These are phyloP conservation scores for Clonostachys byssicola DNA, from an alignment of 2,329 filamentous ascomycete genomes.

Conservation along the genomic window DNA sequence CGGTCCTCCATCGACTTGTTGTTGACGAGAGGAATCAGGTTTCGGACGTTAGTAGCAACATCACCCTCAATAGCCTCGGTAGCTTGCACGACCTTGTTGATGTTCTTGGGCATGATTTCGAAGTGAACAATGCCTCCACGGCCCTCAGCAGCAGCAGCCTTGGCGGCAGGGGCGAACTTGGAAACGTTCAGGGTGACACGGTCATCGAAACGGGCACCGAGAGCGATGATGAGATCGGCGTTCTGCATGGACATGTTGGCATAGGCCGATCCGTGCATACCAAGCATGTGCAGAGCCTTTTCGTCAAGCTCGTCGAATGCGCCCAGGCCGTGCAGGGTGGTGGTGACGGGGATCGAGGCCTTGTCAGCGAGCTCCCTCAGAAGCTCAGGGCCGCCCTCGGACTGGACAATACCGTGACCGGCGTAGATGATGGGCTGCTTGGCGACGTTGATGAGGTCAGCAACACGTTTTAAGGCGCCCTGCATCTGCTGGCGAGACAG, in stretches of 20 bases:
- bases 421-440: conserved; percentile 96
- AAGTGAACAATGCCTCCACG: conserved; percentile 96
- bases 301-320: conserved; percentile 89
- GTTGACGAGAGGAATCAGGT: conserved; percentile 70
- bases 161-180: conserved; percentile 88
- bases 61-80: conserved; percentile 95
- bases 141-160: conserved; percentile 75
- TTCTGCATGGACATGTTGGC: conserved; percentile 99
- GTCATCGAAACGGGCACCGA: conserved; percentile 93
- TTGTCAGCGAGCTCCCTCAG: conserved; percentile 88
- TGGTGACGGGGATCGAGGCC: conserved; percentile 88
- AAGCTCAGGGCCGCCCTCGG: conserved; percentile 72
- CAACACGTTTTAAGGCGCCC: conserved; percentile 70
- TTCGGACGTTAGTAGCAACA: conserved; percentile 71
- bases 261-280: conserved; percentile 96
- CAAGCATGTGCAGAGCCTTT: conserved; percentile 96
- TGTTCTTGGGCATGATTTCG: conserved; percentile 99
- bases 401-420: conserved; percentile 81
- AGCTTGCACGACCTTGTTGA: conserved; percentile 98
- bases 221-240: conserved; percentile 90
- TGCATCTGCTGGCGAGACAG: conserved; percentile 69
- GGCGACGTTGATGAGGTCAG: conserved; percentile 76
- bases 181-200: conserved; percentile 79
- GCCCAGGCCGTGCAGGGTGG: conserved; percentile 89
- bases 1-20: conserved; percentile 59